Conservation (phyloP, 2,329 filamentous ascomycete genomes). For the Cladosporium cucumerinum region DNA sequence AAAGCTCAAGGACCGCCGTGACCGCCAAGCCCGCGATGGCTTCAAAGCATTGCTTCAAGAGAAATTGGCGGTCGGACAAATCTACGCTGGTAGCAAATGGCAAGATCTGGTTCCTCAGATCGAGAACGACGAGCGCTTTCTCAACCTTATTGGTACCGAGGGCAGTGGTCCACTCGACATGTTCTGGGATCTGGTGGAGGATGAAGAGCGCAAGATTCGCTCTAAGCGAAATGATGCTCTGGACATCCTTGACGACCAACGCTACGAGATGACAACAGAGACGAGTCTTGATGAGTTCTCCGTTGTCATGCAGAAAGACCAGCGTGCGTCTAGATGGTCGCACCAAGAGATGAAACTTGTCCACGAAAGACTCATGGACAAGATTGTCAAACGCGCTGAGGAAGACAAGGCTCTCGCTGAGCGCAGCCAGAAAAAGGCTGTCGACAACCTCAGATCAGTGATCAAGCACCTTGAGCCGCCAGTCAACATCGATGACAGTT, state of each 20-base stretch:
- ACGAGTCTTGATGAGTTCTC: conserved; percentile 88
- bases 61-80: conserved; percentile 70
- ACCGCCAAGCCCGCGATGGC: conserved; percentile 80
- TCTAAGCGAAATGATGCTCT: conserved; percentile 31
- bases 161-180: conserved; percentile 67
- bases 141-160: conserved; percentile 74
- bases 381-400: conserved; percentile 73
- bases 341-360: conserved; percentile 74
- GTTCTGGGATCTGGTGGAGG: conserved; percentile 94
- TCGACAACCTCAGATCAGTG: conserved; percentile 78
- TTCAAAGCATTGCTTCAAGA: conserved; percentile 74
- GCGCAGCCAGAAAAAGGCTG: conserved; percentile 76
- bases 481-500: conserved; percentile 72
- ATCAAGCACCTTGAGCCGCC: conserved; percentile 91
- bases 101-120: conserved; percentile 72
- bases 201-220: conserved; percentile 67
- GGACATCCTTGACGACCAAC: conserved; percentile 62
- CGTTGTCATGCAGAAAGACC: conserved; percentile 74
- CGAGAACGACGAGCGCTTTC: conserved; percentile 77
- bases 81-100: conserved; percentile 91
- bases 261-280: conserved; percentile 81
- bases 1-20: conserved; percentile 71
- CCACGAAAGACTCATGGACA: conserved; percentile 84
- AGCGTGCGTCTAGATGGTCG: conserved; percentile 83
- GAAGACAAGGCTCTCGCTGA: conserved; percentile 80